phyloP scores from a whole-genome alignment of 805 yeast species.

The Lipomyces anomalus region DNA sequence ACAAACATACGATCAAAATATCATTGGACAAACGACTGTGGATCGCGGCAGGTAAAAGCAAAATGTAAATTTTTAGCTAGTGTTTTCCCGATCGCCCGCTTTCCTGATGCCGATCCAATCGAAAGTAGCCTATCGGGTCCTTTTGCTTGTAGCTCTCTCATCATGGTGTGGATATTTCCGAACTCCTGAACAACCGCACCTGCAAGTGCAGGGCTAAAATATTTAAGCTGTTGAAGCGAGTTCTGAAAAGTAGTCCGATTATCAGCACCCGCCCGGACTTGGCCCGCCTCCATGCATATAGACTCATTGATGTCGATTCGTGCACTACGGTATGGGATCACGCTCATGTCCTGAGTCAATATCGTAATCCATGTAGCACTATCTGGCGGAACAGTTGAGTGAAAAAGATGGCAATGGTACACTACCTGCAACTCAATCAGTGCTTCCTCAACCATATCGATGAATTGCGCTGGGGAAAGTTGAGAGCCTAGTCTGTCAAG shows the following conservation, averaged over 20 bases:
- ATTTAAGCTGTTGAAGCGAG: constrained; percentile 13
- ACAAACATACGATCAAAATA: too few species aligned
- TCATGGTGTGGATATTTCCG: constrained; percentile 10
- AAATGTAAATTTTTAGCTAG: constrained; percentile 11
- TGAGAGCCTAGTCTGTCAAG: neutral
- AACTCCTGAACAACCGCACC: constrained; percentile 7
- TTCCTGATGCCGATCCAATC: neutral
- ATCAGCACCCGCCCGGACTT: constrained; percentile 13
- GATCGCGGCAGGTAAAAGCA: constrained; percentile 13
- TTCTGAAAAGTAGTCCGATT: constrained; percentile 9
- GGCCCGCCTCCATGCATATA: constrained; percentile 21
- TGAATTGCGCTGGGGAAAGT: constrained; percentile 2
- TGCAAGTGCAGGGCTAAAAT: constrained; percentile 16
- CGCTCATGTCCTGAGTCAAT: constrained; percentile 21
- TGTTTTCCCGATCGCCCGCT: constrained; percentile 9
- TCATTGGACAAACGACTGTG: constrained; percentile 12
- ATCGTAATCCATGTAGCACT: constrained; percentile 22
- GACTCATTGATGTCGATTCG: constrained; percentile 10
- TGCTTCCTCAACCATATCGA: constrained; percentile 14
- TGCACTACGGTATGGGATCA: constrained; percentile 17
- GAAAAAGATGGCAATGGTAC: constrained; percentile 12
- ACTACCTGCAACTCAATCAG: constrained; percentile 15
- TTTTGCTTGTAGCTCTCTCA: constrained; percentile 1
- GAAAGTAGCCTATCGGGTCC: constrained; percentile 10
- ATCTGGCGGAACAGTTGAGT: constrained; percentile 11